Evolutionary conservation across 495 filamentous ascomycete species (phyloP).

Genomic region (Choiromyces venosus): DNA sequence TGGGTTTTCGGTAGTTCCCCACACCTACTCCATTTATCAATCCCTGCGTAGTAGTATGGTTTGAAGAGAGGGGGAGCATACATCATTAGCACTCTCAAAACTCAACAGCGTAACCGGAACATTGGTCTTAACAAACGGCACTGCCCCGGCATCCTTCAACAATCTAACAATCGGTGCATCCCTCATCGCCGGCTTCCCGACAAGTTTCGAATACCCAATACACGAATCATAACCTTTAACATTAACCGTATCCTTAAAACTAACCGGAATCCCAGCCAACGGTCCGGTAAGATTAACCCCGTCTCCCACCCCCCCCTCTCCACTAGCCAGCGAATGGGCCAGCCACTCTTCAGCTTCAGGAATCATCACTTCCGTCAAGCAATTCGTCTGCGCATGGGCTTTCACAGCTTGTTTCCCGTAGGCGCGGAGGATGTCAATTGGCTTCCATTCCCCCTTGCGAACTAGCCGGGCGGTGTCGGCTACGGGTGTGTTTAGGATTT

Average conservation of each 20-base stretch:
- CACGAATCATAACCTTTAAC: constrained; percentile 82
- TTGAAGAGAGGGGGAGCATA: constrained; percentile 49
- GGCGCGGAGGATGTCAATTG: constrained; percentile 72
- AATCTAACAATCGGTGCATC: constrained; percentile 73
- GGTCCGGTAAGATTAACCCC: constrained; percentile 75
- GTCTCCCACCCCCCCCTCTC: constrained; percentile 15
- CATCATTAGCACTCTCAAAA: constrained; percentile 87
- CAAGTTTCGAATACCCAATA: constrained; percentile 72
- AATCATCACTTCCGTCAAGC: constrained; percentile 83
- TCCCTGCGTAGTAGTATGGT: neutral
- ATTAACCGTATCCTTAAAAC: constrained; percentile 78
- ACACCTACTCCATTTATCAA: constrained; percentile 34
- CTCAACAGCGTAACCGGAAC: constrained; percentile 85
- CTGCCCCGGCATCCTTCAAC: constrained; percentile 85
- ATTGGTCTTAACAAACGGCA: constrained; percentile 95
- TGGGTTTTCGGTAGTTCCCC: constrained; percentile 72
- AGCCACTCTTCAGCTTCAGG: constrained; percentile 75
- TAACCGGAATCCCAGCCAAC: constrained; percentile 82
- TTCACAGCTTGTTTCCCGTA: constrained; percentile 84
- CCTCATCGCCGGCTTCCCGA: constrained; percentile 56
- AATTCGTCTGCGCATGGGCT: constrained; percentile 85
- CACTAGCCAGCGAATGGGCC: constrained; percentile 36
- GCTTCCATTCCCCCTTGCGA: constrained; percentile 58
- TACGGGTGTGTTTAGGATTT: constrained; percentile 68
- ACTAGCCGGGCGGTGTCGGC: constrained; percentile 71